phyloP scores from a whole-genome alignment of 2,329 filamentous ascomycete species.

The Diaporthe sp. region DNA sequence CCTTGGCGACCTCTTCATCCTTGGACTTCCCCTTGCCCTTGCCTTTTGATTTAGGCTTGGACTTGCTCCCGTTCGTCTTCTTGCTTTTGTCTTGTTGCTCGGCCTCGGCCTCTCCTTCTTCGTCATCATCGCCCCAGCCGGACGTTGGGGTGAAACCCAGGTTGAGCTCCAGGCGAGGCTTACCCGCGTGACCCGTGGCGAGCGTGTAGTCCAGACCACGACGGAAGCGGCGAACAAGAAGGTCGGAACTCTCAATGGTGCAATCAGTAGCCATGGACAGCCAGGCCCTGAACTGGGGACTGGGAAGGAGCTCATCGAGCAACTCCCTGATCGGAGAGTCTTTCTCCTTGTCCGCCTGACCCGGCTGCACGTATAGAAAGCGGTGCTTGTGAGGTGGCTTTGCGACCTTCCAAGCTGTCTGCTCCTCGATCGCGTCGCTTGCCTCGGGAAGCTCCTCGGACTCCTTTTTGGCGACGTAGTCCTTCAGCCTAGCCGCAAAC shows the following conservation, averaged over 20 bases:
- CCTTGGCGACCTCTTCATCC: conserved; percentile 46
- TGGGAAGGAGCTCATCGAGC: conserved; percentile 86
- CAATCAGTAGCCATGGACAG: conserved; percentile 85
- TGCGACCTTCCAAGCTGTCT: conserved; percentile 79
- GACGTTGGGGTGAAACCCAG: conserved; percentile 86
- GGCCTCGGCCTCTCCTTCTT: conserved; percentile 62
- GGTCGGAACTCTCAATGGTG: conserved; percentile 78
- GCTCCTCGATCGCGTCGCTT: conserved; percentile 70
- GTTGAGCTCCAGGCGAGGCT: conserved; percentile 87
- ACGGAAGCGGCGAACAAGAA: conserved; percentile 90
- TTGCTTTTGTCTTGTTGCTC: conserved; percentile 50
- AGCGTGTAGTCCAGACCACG: conserved; percentile 92
- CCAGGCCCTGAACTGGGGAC: conserved; percentile 90
- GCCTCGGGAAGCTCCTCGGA: conserved; percentile 59
- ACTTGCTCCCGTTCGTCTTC: conserved; percentile 49
- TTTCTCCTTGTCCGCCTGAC: conserved; percentile 54
- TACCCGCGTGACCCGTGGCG: conserved; percentile 84
- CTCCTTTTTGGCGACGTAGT: conserved; percentile 79
- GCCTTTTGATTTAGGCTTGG: conserved; percentile 51
- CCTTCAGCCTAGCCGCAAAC: conserved; percentile 79
- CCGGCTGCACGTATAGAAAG: conserved; percentile 83
- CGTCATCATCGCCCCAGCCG: conserved; percentile 85
- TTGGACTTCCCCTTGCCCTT: conserved; percentile 52
- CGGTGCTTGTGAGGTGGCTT: conserved; percentile 95
- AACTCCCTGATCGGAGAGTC: conserved; percentile 80